Evolutionary conservation across 163 green algal genomes (phyloP).

Genomic region (Volvox carteri): DNA sequence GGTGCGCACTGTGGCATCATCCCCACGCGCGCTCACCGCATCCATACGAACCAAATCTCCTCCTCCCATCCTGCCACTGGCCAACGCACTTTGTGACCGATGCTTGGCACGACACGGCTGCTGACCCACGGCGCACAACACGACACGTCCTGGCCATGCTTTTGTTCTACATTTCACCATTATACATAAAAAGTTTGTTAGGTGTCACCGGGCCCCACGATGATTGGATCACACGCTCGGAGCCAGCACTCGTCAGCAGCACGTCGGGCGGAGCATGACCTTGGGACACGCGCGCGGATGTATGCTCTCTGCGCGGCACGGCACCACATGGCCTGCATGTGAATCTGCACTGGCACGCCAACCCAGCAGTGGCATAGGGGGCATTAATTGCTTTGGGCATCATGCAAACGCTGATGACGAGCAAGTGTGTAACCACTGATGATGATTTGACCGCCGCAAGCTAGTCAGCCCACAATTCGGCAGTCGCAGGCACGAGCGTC

Average conservation of each 20-base stretch:
- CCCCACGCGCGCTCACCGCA: slow-evolving; percentile 9
- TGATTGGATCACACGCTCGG: neutral
- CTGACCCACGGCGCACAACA: slow-evolving; percentile 22
- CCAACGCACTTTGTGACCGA: neutral
- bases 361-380: neutral
- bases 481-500: neutral
- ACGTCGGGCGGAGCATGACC: neutral
- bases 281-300: neutral
- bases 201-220: neutral
- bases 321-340: slow-evolving; percentile 2
- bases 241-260: neutral
- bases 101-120: slow-evolving; percentile 12
- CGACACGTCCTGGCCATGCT: neutral
- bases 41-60: slow-evolving; percentile 5
- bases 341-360: slow-evolving; percentile 9
- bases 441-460: neutral
- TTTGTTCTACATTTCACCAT: slow-evolving; percentile 6
- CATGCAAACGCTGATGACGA: neutral
- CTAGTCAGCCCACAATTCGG: neutral
- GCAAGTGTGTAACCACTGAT: neutral
- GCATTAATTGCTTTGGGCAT: neutral
- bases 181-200: neutral
- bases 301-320: neutral
- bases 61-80: neutral
- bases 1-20: slow-evolving; percentile 31